Evolutionary conservation across 2,329 filamentous ascomycete species (phyloP).

Genomic region (Scopulariopsis brevicaulis): DNA sequence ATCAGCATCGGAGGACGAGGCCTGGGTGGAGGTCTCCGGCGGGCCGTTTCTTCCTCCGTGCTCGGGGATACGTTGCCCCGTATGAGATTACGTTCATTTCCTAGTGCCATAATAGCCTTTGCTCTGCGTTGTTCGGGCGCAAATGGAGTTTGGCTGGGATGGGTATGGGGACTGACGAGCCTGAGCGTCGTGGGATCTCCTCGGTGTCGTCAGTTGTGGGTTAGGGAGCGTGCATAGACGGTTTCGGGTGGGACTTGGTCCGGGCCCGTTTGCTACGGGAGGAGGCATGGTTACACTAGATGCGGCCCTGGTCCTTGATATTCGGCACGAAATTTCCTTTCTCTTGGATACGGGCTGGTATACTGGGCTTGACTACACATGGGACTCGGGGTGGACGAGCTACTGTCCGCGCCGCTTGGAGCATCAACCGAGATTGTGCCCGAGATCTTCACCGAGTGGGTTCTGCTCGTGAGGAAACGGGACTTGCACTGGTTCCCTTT

Average conservation of each 20-base stretch:
- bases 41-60: too few relatives aligned
- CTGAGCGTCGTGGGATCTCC: background rate
- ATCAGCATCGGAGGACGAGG: too few relatives aligned
- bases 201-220: background rate
- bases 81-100: too few relatives aligned
- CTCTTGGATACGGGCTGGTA: background rate
- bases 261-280: background rate
- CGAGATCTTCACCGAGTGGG: too few relatives aligned
- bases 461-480: too few relatives aligned
- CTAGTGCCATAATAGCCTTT: too few relatives aligned
- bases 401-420: too few relatives aligned
- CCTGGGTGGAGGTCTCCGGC: too few relatives aligned
- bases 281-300: background rate
- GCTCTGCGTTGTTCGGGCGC: too few relatives aligned
- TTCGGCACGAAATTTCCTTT: background rate
- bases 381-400: too few relatives aligned
- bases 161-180: background rate
- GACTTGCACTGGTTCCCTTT: background rate
- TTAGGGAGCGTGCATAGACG: background rate
- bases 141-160: background rate
- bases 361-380: background rate
- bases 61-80: too few relatives aligned
- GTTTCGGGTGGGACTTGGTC: background rate
- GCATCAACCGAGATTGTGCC: too few relatives aligned
- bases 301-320: background rate